Conservation (phyloP, 1,284 basidiomycete species). For the Mycena citricolor region DNA sequence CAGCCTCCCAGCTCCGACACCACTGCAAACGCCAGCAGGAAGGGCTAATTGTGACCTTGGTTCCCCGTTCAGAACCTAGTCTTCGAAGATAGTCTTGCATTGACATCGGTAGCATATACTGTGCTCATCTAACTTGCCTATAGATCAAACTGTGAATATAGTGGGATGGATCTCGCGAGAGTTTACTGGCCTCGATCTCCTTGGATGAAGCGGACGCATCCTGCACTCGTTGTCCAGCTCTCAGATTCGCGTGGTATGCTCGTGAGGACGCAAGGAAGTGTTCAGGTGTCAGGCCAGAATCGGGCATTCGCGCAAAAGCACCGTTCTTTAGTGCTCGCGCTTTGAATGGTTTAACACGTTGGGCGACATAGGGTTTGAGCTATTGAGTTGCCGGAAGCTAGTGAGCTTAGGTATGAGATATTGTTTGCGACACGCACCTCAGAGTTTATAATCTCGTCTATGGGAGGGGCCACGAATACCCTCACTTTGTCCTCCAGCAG, state of each 20-base stretch:
- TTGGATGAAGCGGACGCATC: too few relatives aligned
- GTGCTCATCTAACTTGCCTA: too few relatives aligned
- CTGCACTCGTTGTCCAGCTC: too few relatives aligned
- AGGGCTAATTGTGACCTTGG: constrained; percentile 3
- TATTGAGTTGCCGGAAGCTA: constrained; percentile 25
- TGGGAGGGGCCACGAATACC: constrained; percentile 77
- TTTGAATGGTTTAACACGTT: neutral
- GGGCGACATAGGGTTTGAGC: constrained; percentile 51
- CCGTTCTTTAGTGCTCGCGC: constrained; percentile 1
- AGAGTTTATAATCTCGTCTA: constrained; percentile 62
- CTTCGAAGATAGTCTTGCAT: too few relatives aligned
- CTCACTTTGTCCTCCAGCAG: constrained; percentile 81
- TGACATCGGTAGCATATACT: too few relatives aligned
- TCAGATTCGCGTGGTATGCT: constrained; percentile 43
- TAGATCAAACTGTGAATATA: too few relatives aligned
- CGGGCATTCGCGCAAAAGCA: constrained; percentile 18
- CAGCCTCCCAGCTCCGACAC: constrained; percentile 5
- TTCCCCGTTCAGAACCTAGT: constrained; percentile 18
- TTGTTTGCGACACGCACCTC: constrained; percentile 46
- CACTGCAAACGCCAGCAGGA: too few relatives aligned
- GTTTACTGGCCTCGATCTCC: too few relatives aligned
- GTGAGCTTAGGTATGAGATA: neutral
- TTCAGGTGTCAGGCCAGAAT: constrained; percentile 33
- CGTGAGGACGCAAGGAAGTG: constrained; percentile 42
- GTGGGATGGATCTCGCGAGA: too few relatives aligned